Evolutionary conservation across 768 basidiomycete genomes (phyloP).

Genomic region (Mycena haematopus): DNA sequence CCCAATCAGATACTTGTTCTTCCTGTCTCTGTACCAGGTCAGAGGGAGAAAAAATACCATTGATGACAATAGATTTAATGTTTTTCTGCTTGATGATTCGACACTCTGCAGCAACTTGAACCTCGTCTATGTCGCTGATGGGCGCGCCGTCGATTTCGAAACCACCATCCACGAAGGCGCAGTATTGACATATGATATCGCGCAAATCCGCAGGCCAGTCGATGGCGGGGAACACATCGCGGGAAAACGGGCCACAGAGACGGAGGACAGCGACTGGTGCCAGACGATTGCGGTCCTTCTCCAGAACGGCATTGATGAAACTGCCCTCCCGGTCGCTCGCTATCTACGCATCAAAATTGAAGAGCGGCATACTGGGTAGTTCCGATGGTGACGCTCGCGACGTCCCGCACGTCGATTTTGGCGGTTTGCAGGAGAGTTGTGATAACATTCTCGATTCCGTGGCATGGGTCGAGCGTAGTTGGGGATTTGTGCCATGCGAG

Average conservation of each 20-base stretch:
- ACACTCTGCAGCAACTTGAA: slow-evolving; percentile 49
- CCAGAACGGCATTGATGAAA: slow-evolving; percentile 60
- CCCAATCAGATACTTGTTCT: slow-evolving; percentile 49
- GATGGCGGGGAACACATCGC: slow-evolving; percentile 58
- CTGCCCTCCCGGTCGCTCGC: neutral
- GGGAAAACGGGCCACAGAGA: slow-evolving; percentile 60
- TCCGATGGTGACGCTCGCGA: slow-evolving; percentile 58
- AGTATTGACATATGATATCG: slow-evolving; percentile 43
- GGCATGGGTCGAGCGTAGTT: slow-evolving; percentile 58
- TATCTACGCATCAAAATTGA: too few relatives aligned
- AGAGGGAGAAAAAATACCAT: slow-evolving; percentile 56
- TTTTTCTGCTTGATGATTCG: slow-evolving; percentile 39
- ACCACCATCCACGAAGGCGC: slow-evolving; percentile 39
- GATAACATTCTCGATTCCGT: slow-evolving; percentile 56
- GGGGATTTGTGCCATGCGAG: slow-evolving; percentile 48
- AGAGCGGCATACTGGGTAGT: slow-evolving; percentile 46
- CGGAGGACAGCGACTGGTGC: slow-evolving; percentile 62
- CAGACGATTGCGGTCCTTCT: slow-evolving; percentile 51
- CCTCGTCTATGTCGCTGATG: slow-evolving; percentile 45
- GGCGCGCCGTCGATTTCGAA: slow-evolving; percentile 53
- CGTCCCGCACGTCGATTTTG: slow-evolving; percentile 36
- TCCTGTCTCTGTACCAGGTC: slow-evolving; percentile 54
- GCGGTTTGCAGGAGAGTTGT: slow-evolving; percentile 43
- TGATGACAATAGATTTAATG: slow-evolving; percentile 47
- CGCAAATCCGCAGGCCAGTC: slow-evolving; percentile 57